These are phyloP conservation scores for Mycena leptocephala DNA, from an alignment of 768 basidiomycete species.

Conservation along the genomic window DNA sequence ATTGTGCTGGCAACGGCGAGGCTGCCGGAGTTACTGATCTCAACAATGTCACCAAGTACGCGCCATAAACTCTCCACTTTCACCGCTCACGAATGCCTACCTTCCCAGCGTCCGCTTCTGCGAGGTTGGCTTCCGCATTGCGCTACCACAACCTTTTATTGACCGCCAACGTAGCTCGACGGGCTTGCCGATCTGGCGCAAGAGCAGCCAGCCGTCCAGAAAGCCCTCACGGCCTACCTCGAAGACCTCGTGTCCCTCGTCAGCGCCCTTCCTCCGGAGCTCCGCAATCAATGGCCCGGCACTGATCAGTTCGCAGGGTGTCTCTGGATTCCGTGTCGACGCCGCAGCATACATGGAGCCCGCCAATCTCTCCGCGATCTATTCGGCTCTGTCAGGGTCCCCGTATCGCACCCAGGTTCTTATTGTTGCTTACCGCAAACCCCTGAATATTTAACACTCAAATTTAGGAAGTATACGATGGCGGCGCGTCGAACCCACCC, in stretches of 20 bases:
- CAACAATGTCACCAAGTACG: conserved; percentile 25
- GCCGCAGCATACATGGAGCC: conserved; percentile 23
- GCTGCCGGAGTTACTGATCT: conserved; percentile 17
- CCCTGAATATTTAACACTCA: neutral
- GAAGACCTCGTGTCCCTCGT: conserved; percentile 26
- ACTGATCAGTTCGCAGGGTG: conserved; percentile 11
- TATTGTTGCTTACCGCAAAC: conserved; percentile 7
- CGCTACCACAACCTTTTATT: conserved; percentile 1
- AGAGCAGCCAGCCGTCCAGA: conserved; percentile 22
- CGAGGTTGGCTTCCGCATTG: conserved; percentile 3
- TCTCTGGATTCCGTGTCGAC: conserved; percentile 28
- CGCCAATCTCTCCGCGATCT: conserved; percentile 23
- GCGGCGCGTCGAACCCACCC: conserved; percentile 22
- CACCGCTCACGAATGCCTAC: conserved; percentile 2
- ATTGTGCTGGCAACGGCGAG: conserved; percentile 21
- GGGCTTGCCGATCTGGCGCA: conserved; percentile 27
- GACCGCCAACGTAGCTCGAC: conserved; percentile 17
- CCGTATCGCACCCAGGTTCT: conserved; percentile 26
- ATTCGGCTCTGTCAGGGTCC: conserved; percentile 27
- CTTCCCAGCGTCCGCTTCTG: conserved; percentile 23
- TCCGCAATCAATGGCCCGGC: conserved; percentile 7
- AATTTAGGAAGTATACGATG: conserved; percentile 26
- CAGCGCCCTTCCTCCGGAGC: conserved; percentile 13
- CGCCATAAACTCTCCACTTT: neutral
- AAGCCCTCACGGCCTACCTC: conserved; percentile 15